These are phyloP conservation scores for Huntiella savannae DNA, from an alignment of 2,329 filamentous ascomycete genomes.

Conservation along the genomic window DNA sequence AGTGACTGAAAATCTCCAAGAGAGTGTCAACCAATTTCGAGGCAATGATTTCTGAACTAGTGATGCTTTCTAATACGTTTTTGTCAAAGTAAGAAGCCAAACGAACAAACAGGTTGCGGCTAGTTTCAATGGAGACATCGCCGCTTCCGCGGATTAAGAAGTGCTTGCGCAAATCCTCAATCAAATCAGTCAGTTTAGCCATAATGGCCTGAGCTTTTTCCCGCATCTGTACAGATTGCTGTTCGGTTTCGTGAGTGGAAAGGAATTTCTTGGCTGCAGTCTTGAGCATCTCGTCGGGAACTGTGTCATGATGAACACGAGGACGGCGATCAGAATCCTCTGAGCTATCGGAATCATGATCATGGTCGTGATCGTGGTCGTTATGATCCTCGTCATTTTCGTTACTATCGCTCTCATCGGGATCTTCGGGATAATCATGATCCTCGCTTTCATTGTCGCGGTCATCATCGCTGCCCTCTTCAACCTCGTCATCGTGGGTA, in stretches of 20 bases:
- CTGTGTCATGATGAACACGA: too few species aligned
- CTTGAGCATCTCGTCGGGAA: too few species aligned
- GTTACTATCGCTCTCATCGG: neutral
- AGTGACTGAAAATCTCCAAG: conserved; percentile 61
- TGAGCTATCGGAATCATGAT: conserved; percentile 35
- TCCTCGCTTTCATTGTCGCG: conserved; percentile 22
- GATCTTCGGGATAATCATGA: neutral
- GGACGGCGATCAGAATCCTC: conserved; percentile 33
- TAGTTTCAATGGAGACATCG: conserved; percentile 28
- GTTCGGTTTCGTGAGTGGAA: conserved; percentile 61
- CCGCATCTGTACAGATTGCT: conserved; percentile 52
- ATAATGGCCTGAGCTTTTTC: conserved; percentile 63
- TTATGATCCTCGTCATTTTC: conserved; percentile 20
- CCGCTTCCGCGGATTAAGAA: conserved; percentile 39
- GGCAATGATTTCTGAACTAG: conserved; percentile 80
- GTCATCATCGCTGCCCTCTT: conserved; percentile 18
- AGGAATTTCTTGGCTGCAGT: conserved; percentile 56
- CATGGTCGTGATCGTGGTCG: conserved; percentile 26
- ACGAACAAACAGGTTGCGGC: conserved; percentile 49
- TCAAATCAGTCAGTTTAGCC: conserved; percentile 49
- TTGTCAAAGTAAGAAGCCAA: conserved; percentile 74
- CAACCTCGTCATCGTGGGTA: conserved; percentile 13
- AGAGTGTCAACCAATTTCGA: conserved; percentile 77
- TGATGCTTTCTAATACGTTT: conserved; percentile 79
- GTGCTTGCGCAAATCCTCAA: conserved; percentile 50